These are phyloP conservation scores for Stromatinia cepivora DNA, from an alignment of 2,329 filamentous ascomycete species.

Conservation along the genomic window DNA sequence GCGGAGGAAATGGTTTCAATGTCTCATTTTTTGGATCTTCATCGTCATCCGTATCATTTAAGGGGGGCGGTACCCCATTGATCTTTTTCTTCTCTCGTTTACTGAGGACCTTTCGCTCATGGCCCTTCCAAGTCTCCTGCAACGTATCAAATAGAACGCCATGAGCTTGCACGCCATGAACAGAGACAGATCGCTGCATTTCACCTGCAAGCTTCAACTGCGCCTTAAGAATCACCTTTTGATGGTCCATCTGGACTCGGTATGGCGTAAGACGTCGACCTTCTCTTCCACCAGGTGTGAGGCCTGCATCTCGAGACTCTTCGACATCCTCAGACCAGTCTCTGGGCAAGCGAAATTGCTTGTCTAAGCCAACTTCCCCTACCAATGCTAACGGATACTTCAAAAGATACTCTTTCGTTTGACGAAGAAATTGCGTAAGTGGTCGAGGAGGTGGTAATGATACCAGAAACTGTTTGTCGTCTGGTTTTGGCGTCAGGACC, in stretches of 20 bases:
- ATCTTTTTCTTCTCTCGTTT: constrained; percentile 57
- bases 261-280: constrained; percentile 67
- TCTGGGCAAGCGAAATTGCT: constrained; percentile 71
- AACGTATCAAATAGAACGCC: constrained; percentile 65
- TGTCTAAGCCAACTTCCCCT: constrained; percentile 78
- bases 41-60: constrained; percentile 43
- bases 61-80: constrained; percentile 42
- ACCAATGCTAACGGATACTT: constrained; percentile 65
- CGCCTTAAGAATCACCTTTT: constrained; percentile 62
- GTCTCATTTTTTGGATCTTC: constrained; percentile 39
- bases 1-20: constrained; percentile 72
- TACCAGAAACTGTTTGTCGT: constrained; percentile 46
- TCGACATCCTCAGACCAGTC: constrained; percentile 49
- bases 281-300: constrained; percentile 71
- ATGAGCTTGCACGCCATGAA: constrained; percentile 62
- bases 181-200: constrained; percentile 72
- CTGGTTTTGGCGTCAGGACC: constrained; percentile 60
- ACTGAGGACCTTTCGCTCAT: constrained; percentile 62
- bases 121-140: constrained; percentile 66
- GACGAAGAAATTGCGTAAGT: constrained; percentile 57
- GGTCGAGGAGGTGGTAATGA: constrained; percentile 60
- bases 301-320: constrained; percentile 46
- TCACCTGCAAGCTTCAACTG: constrained; percentile 73
- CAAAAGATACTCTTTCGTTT: constrained; percentile 57
- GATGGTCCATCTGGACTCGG: constrained; percentile 67